A percentile compares a stretch with the other conserved stretches of the same genome.
Evolutionary conservation across 768 basidiomycete genomes (phyloP).

Genomic region (Lactifluus pinguis): DNA sequence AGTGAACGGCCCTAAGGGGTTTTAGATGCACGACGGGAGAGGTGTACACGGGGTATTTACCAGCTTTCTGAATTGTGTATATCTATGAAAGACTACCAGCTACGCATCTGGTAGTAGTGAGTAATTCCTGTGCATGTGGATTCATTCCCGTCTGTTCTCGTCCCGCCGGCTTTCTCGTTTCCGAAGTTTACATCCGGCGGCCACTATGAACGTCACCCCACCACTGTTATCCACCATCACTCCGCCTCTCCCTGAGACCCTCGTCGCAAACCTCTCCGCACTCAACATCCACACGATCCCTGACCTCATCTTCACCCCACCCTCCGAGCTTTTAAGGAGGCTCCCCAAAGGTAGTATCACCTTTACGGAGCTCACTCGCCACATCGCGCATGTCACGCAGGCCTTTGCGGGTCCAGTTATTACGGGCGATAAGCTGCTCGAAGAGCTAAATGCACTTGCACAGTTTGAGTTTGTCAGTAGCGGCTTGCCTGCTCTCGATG

Average conservation of each 20-base stretch:
- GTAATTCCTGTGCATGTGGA: background rate
- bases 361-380: constrained; percentile 7
- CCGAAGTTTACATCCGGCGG: background rate
- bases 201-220: background rate
- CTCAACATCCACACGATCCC: constrained; percentile 12
- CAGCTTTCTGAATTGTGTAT: background rate
- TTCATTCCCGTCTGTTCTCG: background rate
- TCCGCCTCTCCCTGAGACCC: constrained; percentile 8
- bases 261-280: constrained; percentile 8
- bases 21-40: background rate
- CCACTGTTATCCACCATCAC: constrained; percentile 4
- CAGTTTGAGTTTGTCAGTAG: constrained; percentile 23
- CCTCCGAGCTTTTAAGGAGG: background rate
- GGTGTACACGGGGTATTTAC: background rate
- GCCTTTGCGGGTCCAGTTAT: constrained; percentile 1
- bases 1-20: constrained; percentile 30
- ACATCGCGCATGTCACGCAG: constrained; percentile 11
- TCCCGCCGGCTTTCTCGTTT: background rate
- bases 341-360: constrained; percentile 15
- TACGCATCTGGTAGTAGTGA: too few relatives aligned
- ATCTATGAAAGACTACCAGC: background rate
- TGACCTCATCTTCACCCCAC: constrained; percentile 12
- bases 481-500: constrained; percentile 44
- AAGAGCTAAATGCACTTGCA: constrained; percentile 20
- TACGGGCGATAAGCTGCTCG: constrained; percentile 27